Evolutionary conservation across 805 yeast genomes (phyloP).

Genomic region (Hanseniaspora mollemarum): DNA sequence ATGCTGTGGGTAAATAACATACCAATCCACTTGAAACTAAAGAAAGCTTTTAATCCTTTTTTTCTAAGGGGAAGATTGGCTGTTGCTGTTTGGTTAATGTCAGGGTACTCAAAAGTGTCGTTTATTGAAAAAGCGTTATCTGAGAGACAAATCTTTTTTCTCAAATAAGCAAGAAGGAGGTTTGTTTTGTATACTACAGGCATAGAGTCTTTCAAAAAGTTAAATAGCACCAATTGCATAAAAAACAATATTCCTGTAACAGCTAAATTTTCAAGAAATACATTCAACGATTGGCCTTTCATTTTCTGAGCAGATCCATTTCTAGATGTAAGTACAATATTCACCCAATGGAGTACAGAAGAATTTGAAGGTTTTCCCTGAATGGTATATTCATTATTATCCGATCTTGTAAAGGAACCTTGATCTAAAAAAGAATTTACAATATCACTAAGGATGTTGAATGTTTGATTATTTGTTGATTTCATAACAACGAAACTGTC

Average conservation of each 20-base stretch:
- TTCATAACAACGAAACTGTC: too few species aligned
- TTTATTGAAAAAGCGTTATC: not conserved
- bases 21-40: constrained; percentile 45
- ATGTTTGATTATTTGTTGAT: too few species aligned
- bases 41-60: too few species aligned
- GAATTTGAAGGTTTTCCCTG: not conserved
- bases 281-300: constrained; percentile 46
- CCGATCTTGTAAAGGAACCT: not conserved
- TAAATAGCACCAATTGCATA: constrained; percentile 39
- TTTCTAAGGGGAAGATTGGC: too few species aligned
- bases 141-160: not conserved
- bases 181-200: constrained; percentile 46
- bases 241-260: constrained; percentile 45
- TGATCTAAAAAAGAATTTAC: too few species aligned
- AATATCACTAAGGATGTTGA: too few species aligned
- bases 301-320: constrained; percentile 48
- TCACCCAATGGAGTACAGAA: not conserved
- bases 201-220: constrained; percentile 30
- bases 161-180: constrained; percentile 21
- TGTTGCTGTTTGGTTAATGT: too few species aligned
- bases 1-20: constrained; percentile 35
- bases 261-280: constrained; percentile 45
- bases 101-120: too few species aligned
- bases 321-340: constrained; percentile 42
- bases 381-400: not conserved